Base-by-base conservation (phyloP, 2,329 filamentous ascomycete genomes). In the Hortaea werneckii region DNA sequence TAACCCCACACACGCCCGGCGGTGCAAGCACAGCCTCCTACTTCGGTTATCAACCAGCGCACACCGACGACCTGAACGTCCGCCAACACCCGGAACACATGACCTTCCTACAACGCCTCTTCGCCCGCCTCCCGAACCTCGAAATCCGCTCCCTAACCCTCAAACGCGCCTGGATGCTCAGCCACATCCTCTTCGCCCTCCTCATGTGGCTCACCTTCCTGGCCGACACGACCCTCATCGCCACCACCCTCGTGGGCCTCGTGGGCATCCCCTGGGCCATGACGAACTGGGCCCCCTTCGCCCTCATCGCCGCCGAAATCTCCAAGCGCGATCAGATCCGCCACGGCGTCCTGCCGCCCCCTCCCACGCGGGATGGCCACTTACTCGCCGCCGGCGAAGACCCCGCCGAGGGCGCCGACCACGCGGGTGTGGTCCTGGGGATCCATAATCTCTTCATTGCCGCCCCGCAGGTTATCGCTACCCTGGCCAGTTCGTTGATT, bases 371-470 rank as follows among this genome's bases (percentile, higher is more conserved):
- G 2, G 66, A 68, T 28, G 65, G 62, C 6, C 60, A 65, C 38
- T 52, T 67, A 29, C 57, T 72, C 10, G 66, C 67, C 4, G 48
- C 62, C 8, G 67, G 66, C 11, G 69, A 76, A 40, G 74, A 75
- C n/a, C 73, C 76, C 2, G 73, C 78, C 26, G 74, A 78, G 35
- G 59, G 55, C 8, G 72, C 78, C 2, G 85, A 89, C 58, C 84
- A 92, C 61, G 87, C 88, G 4, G 88, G 90, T 37, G 85, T 95
- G 37, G 87, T 96, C 38, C 76, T 96, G 2, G 90, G 90, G 6
- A 88, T 96, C 45, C 90, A 96, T 71, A 96, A 96, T 65, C 90
- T 96, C 69, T 83, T 89, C 11, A 85, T 96, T 55, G 87, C 89
- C 1, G 82, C 87, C 5, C 90, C 90, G 1, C 90, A 96, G 63